Evolutionary conservation across 164 flowering plant genomes (phyloP).

Genomic region (Kingdonia uniflora): DNA sequence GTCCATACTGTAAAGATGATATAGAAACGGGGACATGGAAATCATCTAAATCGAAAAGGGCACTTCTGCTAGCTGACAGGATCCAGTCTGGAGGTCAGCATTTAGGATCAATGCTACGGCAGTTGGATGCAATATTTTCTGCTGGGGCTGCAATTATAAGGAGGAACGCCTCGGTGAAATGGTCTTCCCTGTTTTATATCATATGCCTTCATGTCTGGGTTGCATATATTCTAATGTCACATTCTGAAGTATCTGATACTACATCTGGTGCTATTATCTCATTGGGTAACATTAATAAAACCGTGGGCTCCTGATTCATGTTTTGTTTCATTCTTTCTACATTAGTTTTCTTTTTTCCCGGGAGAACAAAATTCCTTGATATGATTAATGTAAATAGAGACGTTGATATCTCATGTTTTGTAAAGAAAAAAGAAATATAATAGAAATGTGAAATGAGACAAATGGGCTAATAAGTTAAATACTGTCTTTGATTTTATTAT

Average conservation of each 20-base stretch:
- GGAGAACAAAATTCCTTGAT: too few relatives aligned
- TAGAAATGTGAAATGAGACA: too few relatives aligned
- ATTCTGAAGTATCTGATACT: slow-evolving; percentile 33
- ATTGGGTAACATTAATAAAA: slow-evolving; percentile 64
- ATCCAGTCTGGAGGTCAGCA: slow-evolving; percentile 53
- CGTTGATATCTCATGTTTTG: too few relatives aligned
- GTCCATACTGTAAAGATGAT: slow-evolving; percentile 36
- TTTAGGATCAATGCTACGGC: slow-evolving; percentile 49
- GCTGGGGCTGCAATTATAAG: slow-evolving; percentile 59
- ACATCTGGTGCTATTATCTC: slow-evolving; percentile 75
- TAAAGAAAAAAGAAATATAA: too few relatives aligned
- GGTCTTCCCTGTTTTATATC: slow-evolving; percentile 54
- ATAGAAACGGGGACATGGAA: slow-evolving; percentile 58
- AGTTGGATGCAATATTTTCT: slow-evolving; percentile 60
- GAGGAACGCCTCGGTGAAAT: slow-evolving; percentile 56
- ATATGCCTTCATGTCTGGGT: slow-evolving; percentile 90
- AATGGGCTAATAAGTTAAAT: too few relatives aligned
- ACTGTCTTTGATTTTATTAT: too few relatives aligned
- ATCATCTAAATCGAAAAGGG: slow-evolving; percentile 28
- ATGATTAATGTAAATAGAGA: too few relatives aligned
- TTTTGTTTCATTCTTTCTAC: background rate
- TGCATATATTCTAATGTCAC: slow-evolving; percentile 59
- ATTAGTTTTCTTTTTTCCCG: too few relatives aligned
- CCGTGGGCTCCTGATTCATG: slow-evolving; percentile 25
- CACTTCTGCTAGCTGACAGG: slow-evolving; percentile 40